phyloP scores from a whole-genome alignment of 805 yeast genomes.

The Wickerhamomyces pijperi region DNA sequence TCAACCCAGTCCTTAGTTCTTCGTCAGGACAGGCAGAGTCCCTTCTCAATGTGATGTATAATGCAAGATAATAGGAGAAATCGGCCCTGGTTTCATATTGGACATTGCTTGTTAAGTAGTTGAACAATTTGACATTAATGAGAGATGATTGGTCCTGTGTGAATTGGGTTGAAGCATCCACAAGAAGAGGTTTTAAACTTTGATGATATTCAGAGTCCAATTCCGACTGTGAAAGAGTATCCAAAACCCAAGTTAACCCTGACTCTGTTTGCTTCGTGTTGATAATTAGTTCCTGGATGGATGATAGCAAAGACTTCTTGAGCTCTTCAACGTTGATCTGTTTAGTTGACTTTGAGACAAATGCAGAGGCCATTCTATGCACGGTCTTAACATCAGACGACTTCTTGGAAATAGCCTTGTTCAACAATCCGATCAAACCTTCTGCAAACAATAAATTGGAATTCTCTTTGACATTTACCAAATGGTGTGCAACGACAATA shows the following conservation, averaged over 20 bases:
- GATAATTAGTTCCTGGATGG: too few species aligned
- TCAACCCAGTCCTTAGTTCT: neutral
- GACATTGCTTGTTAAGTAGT: neutral
- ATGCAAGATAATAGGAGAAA: neutral
- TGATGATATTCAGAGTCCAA: slow-evolving; percentile 3
- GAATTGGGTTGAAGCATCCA: slow-evolving; percentile 6
- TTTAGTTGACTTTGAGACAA: neutral
- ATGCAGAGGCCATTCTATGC: neutral
- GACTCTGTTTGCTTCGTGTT: neutral
- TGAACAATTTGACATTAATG: neutral
- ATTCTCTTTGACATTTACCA: slow-evolving; percentile 26
- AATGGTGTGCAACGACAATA: slow-evolving; percentile 28
- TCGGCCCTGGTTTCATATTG: neutral
- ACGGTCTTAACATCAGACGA: neutral
- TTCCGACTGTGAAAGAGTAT: slow-evolving; percentile 16
- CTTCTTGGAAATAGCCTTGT: neutral
- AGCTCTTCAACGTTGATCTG: too few species aligned
- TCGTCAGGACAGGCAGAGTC: neutral
- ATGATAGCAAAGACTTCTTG: too few species aligned
- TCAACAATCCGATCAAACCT: slow-evolving; percentile 8
- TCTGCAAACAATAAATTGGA: slow-evolving; percentile 17
- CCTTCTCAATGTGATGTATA: neutral
- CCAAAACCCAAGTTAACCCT: slow-evolving; percentile 22
- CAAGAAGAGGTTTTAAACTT: slow-evolving; percentile 6
- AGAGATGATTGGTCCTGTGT: neutral